Evolutionary conservation across 2,329 filamentous ascomycete species (phyloP).

Genomic region (Colletotrichum sublineola): DNA sequence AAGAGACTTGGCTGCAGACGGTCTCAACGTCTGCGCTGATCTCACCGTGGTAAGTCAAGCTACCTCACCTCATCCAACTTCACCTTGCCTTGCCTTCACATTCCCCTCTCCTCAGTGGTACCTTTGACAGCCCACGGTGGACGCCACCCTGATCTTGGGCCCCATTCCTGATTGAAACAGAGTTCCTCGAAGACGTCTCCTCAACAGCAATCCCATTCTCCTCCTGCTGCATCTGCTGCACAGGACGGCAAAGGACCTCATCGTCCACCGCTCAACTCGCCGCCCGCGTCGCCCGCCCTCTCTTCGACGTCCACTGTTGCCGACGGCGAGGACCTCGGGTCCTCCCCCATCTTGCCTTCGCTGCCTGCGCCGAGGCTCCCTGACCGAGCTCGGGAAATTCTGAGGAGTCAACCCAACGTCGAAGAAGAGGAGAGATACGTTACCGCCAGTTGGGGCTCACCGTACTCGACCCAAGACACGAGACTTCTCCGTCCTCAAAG

Average conservation of each 20-base stretch:
- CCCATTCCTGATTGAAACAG: slow-evolving; percentile 46
- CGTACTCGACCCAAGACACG: slow-evolving; percentile 78
- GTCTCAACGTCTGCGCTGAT: slow-evolving; percentile 73
- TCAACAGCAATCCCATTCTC: slow-evolving; percentile 61
- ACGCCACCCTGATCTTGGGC: slow-evolving; percentile 37
- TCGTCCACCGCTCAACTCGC: slow-evolving; percentile 52
- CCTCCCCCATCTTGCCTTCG: slow-evolving; percentile 70
- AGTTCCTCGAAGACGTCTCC: slow-evolving; percentile 68
- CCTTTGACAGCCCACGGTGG: slow-evolving; percentile 16
- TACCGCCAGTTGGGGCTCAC: slow-evolving; percentile 92
- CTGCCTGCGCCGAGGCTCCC: slow-evolving; percentile 71
- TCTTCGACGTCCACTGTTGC: slow-evolving; percentile 74
- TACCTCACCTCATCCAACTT: slow-evolving; percentile 28
- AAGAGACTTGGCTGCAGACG: slow-evolving; percentile 72
- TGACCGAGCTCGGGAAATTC: slow-evolving; percentile 66
- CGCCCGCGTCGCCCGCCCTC: slow-evolving; percentile 69
- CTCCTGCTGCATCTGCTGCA: slow-evolving; percentile 72
- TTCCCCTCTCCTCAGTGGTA: slow-evolving; percentile 7
- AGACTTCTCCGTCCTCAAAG: slow-evolving; percentile 64
- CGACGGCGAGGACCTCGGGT: slow-evolving; percentile 66
- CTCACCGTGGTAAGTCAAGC: slow-evolving; percentile 63
- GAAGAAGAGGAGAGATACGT: slow-evolving; percentile 62
- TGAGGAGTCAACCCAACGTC: slow-evolving; percentile 65
- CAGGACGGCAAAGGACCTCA: slow-evolving; percentile 65
- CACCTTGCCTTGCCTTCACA: slow-evolving; percentile 32